Evolutionary conservation across 352 stramenopile species (phyloP).

Genomic region (Phytophthora vignae): DNA sequence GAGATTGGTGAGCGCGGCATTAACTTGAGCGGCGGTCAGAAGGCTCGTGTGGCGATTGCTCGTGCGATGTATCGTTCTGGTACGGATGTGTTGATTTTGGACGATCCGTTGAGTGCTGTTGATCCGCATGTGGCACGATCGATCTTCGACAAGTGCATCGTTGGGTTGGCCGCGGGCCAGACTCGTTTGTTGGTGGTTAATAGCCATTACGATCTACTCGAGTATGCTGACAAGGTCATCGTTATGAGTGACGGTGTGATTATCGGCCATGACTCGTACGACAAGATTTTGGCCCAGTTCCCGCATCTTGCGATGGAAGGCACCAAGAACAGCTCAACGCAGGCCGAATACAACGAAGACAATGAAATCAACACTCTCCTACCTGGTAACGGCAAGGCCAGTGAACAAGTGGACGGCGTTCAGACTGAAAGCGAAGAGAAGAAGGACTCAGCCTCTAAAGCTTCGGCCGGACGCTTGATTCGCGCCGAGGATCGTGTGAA

Average conservation of each 20-base stretch:
- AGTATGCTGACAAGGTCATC: slow-evolving; percentile 60
- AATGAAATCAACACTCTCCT: slow-evolving; percentile 5
- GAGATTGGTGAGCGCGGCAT: slow-evolving; percentile 69
- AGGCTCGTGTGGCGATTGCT: slow-evolving; percentile 87
- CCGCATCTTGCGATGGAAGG: slow-evolving; percentile 25
- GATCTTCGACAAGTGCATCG: slow-evolving; percentile 93
- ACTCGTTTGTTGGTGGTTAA: slow-evolving; percentile 94
- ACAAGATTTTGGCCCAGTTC: slow-evolving; percentile 59
- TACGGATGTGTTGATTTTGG: slow-evolving; percentile 93
- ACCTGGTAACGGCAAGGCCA: not conserved
- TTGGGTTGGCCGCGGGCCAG: slow-evolving; percentile 52
- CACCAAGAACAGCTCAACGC: not conserved
- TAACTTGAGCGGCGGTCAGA: slow-evolving; percentile 67
- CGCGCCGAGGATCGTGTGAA: slow-evolving; percentile 40
- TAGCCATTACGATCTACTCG: slow-evolving; percentile 89
- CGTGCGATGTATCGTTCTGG: slow-evolving; percentile 89
- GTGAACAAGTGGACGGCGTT: not conserved
- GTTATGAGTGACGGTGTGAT: slow-evolving; percentile 81
- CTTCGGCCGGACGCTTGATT: slow-evolving; percentile 13
- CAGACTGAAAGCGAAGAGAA: not conserved
- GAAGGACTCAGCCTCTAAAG: slow-evolving; percentile 1
- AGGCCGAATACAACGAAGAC: not conserved
- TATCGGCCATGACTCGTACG: slow-evolving; percentile 76
- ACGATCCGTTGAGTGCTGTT: slow-evolving; percentile 95
- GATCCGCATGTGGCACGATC: slow-evolving; percentile 94